Conservation (phyloP, 1,139 yeast species). For the Kodamaea ohmeri region DNA sequence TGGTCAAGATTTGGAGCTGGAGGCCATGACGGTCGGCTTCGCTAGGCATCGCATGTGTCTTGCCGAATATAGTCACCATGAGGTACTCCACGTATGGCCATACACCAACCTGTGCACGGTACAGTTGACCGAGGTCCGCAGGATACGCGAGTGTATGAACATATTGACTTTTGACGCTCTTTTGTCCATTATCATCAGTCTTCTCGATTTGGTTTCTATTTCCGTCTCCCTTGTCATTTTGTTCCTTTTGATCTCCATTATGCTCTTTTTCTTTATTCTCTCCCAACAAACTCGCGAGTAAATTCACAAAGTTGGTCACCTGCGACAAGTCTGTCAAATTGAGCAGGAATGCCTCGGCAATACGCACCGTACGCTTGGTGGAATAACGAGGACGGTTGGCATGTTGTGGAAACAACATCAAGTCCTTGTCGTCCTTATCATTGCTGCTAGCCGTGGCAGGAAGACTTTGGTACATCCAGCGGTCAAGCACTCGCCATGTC, state of each 20-base stretch:
- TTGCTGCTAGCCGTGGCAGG: conserved; percentile 14
- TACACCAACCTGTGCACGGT: conserved; percentile 59
- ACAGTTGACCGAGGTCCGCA: conserved; percentile 55
- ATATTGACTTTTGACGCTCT: too few relatives aligned
- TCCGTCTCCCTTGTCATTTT: too few relatives aligned
- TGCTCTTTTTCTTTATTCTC: background rate
- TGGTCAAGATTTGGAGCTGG: conserved; percentile 51
- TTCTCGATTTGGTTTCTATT: too few relatives aligned
- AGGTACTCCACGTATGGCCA: conserved; percentile 81
- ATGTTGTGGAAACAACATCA: conserved; percentile 10
- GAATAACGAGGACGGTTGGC: conserved; percentile 21
- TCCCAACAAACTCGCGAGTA: conserved; percentile 33
- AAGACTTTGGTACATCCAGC: conserved; percentile 61
- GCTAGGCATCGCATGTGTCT: conserved; percentile 27
- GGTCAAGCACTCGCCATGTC: conserved; percentile 71
- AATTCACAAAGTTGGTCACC: conserved; percentile 59
- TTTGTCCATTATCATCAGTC: too few relatives aligned
- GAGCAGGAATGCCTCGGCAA: conserved; percentile 33
- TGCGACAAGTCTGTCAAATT: conserved; percentile 47
- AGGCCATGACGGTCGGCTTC: conserved; percentile 45
- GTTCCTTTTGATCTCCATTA: background rate
- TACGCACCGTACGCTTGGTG: conserved; percentile 29
- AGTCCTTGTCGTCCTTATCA: conserved; percentile 10
- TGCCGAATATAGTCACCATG: conserved; percentile 61
- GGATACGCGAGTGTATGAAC: conserved; percentile 54